Percentiles rank a stretch among this genome's conserved stretches.
Evolutionary conservation across 176 grass and related monocot genomes (phyloP).

Genomic region (Secale cereale): DNA sequence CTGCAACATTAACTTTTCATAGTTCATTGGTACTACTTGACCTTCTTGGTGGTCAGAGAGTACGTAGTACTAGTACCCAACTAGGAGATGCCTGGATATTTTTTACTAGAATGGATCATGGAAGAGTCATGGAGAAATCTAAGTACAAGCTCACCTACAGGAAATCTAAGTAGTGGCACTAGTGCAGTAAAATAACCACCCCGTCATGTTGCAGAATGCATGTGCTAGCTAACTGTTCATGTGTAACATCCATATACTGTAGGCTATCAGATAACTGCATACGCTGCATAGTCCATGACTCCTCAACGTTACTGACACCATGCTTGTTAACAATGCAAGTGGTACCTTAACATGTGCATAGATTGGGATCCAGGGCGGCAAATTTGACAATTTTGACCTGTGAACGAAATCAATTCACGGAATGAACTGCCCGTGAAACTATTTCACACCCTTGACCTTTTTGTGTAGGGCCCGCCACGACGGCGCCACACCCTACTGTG

Average conservation of each 20-base stretch:
- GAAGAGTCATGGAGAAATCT: slow-evolving; percentile 17
- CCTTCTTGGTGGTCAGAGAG: slow-evolving; percentile 14
- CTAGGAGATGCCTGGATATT: slow-evolving; percentile 5
- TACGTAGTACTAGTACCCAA: background rate
- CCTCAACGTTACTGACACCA: background rate
- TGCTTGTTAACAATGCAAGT: slow-evolving; percentile 18
- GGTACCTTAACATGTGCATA: slow-evolving; percentile 12
- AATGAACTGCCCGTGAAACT: too few relatives aligned
- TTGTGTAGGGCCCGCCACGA: too few relatives aligned
- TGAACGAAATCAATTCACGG: too few relatives aligned
- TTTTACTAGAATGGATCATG: slow-evolving; percentile 19
- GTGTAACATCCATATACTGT: background rate
- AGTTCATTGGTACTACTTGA: slow-evolving; percentile 13
- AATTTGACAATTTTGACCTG: too few relatives aligned
- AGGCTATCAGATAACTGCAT: background rate
- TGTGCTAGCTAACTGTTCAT: slow-evolving; percentile 29
- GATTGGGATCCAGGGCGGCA: slow-evolving; percentile 35
- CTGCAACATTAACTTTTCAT: background rate
- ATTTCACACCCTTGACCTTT: too few relatives aligned
- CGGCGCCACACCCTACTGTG: too few relatives aligned
- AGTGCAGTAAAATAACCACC: slow-evolving; percentile 24
- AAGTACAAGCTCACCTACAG: background rate
- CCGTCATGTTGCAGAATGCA: slow-evolving; percentile 19
- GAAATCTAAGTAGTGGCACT: slow-evolving; percentile 23
- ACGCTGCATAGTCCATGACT: background rate